Conservation (phyloP, 495 filamentous ascomycete species). For the Lophium mytilinum region DNA sequence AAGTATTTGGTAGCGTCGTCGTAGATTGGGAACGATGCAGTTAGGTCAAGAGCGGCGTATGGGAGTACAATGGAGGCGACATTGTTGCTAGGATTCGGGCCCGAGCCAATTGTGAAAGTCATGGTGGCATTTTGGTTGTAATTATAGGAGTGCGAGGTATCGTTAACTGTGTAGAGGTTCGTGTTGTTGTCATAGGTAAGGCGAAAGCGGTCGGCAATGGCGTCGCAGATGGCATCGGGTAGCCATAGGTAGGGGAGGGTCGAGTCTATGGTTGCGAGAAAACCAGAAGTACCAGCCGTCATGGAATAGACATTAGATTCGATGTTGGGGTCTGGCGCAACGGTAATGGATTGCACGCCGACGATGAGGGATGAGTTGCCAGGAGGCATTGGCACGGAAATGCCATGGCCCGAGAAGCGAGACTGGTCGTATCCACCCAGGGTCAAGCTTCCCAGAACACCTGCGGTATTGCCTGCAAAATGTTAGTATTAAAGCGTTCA, state of each 20-base stretch:
- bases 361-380: constrained; percentile 14
- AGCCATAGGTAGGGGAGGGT: constrained; percentile 24
- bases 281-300: background rate
- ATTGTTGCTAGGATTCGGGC: background rate
- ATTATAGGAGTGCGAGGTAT: constrained; percentile 12
- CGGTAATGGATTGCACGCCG: constrained; percentile 14
- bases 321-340: background rate
- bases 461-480: constrained; percentile 3
- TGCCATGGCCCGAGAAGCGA: constrained; percentile 5
- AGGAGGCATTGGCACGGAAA: constrained; percentile 3
- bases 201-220: constrained; percentile 10
- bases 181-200: constrained; percentile 9
- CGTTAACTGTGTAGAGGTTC: constrained; percentile 17
- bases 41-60: constrained; percentile 28
- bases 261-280: constrained; percentile 19
- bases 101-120: constrained; percentile 2
- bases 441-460: constrained; percentile 9
- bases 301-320: constrained; percentile 10
- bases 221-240: constrained; percentile 16
- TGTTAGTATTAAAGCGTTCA: background rate
- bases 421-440: constrained; percentile 21
- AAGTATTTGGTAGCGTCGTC: constrained; percentile 25
- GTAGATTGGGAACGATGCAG: constrained; percentile 5
- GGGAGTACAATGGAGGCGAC: constrained; percentile 24
- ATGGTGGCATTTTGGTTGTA: constrained; percentile 12